Percentiles rank a stretch among this genome's conserved stretches.
These are phyloP conservation scores for Rheum nobile DNA, from an alignment of 148 eudicot species.

Conservation along the genomic window DNA sequence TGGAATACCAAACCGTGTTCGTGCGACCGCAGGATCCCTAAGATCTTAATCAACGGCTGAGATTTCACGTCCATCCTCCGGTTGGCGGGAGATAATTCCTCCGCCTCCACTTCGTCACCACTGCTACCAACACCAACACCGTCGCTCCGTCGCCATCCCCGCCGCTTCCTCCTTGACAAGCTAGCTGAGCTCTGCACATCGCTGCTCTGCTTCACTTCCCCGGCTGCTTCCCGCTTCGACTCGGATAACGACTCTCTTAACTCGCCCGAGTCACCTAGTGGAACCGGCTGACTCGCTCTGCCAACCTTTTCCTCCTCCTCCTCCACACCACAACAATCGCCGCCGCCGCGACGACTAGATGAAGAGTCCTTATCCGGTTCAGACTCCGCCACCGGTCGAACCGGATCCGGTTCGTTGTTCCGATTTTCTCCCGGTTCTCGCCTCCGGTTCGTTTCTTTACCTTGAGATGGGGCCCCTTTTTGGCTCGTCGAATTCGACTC, in stretches of 20 bases:
- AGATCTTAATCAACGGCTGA: conserved; percentile 30
- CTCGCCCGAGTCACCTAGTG: conserved; percentile 25
- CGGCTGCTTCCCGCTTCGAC: conserved; percentile 22
- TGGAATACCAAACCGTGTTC: conserved; percentile 28
- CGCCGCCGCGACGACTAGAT: conserved; percentile 39
- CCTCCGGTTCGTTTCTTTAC: conserved; percentile 11
- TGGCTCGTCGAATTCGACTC: conserved; percentile 31
- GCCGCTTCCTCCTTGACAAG: conserved; percentile 25
- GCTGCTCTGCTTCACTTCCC: conserved; percentile 23
- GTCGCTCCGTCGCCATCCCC: conserved; percentile 17
- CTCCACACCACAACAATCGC: neutral
- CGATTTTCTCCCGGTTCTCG: conserved; percentile 9
- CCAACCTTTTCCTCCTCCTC: conserved; percentile 12
- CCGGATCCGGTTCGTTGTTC: conserved; percentile 16
- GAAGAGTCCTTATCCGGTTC: conserved; percentile 20
- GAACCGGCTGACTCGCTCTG: conserved; percentile 13
- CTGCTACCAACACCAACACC: conserved; percentile 8
- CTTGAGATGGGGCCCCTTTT: neutral
- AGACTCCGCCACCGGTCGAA: conserved; percentile 7
- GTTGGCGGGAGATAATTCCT: conserved; percentile 4
- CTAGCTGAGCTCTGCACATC: conserved; percentile 57
- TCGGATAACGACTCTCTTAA: conserved; percentile 23
- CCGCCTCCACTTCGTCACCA: conserved; percentile 20
- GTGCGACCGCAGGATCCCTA: conserved; percentile 28
- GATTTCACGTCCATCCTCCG: conserved; percentile 12